Evolutionary conservation across 2,329 filamentous ascomycete genomes (phyloP).

Genomic region (Fusarium multiceps): DNA sequence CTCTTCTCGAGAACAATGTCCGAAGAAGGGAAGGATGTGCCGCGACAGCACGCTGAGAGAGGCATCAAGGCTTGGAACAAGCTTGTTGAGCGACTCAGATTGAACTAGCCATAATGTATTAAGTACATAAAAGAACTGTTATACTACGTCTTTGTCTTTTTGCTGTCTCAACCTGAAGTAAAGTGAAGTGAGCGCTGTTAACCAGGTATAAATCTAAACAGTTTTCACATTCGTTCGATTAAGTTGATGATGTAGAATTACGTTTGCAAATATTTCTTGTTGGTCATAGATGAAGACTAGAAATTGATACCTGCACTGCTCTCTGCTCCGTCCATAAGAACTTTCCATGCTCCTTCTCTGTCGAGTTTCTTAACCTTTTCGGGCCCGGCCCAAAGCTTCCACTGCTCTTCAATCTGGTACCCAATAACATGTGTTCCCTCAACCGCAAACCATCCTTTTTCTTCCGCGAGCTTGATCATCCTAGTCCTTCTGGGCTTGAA

Average conservation of each 20-base stretch:
- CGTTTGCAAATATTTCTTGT: background rate
- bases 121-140: background rate
- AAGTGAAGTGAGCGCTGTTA: too few species aligned
- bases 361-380: background rate
- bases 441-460: conserved; percentile 2
- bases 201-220: background rate
- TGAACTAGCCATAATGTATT: background rate
- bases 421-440: conserved; percentile 17
- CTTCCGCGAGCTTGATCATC: conserved; percentile 12
- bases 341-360: conserved; percentile 6
- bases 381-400: conserved; percentile 3
- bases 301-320: conserved; percentile 8
- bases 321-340: conserved; percentile 8
- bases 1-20: conserved; percentile 19
- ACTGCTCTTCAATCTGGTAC: conserved; percentile 15
- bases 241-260: background rate
- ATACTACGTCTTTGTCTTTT: background rate
- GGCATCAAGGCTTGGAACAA: conserved; percentile 1
- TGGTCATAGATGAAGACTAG: background rate
- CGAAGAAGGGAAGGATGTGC: conserved; percentile 2
- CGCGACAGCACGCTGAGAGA: background rate
- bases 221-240: background rate
- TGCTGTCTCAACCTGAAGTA: background rate
- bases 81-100: background rate
- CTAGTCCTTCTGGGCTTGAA: conserved; percentile 12